phyloP scores from a whole-genome alignment of 75 land plant species.

The Picea sitchensis region DNA sequence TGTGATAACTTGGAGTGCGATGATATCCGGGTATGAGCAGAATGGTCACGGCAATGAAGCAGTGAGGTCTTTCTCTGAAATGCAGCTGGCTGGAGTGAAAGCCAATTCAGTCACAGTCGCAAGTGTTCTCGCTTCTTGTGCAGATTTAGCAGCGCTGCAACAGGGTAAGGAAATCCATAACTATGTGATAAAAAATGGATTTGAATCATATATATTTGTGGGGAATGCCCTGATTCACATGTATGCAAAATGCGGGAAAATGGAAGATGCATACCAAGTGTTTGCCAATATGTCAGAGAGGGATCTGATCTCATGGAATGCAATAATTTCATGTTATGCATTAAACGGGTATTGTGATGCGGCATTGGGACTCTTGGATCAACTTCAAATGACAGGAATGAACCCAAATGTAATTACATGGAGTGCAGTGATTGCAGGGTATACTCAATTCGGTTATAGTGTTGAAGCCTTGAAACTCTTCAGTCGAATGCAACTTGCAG shows the following conservation, averaged over 20 bases:
- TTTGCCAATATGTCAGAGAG: constrained; percentile 9
- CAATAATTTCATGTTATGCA: no score
- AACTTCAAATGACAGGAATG: no score
- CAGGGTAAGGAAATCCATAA: neutral
- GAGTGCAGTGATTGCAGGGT: no score
- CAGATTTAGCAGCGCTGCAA: neutral
- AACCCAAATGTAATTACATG: no score
- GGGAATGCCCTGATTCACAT: constrained; percentile 60
- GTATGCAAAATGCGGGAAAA: constrained; percentile 50
- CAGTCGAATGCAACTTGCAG: constrained; percentile 7
- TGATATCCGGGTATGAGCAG: constrained; percentile 54
- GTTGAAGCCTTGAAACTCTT: constrained; percentile 18
- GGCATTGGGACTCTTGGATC: neutral
- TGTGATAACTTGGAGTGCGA: constrained; percentile 5
- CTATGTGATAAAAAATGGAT: neutral
- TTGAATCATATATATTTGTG: constrained; percentile 12
- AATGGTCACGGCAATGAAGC: constrained; percentile 53
- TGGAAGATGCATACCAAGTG: constrained; percentile 26
- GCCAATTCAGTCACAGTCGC: neutral
- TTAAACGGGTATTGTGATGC: no score
- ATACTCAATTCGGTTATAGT: neutral
- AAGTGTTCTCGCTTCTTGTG: neutral
- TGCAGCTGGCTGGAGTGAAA: constrained; percentile 3
- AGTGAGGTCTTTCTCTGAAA: constrained; percentile 31
- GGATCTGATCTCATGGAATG: no score